Base-by-base conservation (phyloP, 345 rosid genomes). In the Hibiscus syriacus region DNA sequence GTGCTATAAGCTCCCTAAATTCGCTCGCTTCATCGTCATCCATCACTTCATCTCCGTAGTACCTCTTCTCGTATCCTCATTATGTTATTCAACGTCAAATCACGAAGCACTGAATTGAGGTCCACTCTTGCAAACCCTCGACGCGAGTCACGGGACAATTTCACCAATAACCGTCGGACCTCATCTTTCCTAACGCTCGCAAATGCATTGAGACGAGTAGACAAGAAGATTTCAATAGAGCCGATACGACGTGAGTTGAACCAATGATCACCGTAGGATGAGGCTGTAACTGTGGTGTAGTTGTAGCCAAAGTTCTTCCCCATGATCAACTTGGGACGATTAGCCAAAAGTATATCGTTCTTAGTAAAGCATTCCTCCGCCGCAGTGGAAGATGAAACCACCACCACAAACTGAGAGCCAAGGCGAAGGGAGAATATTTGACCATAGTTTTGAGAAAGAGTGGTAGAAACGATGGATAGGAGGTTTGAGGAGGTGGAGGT, bases 1-100 rank as follows among this genome's bases (percentile, higher is more conserved):
- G 80, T 0, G 27, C 67, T 2, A 80, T 71, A 0, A 83, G 66
- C 62, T 73, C 69, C 67, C 77, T 72, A 26, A 81, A 64, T 30
- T 53, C 13, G 63, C 69, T 76, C 13, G 85, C 82, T 27, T 78
- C 86, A 27, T 74, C 81, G 45, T 79, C 70, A 17, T 76, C 74
- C 2, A 32, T 72, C 13, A 0, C 41, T 38, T 38, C 41, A 38
- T 38, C 41, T 38, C 41, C 41, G 41, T 38, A 38, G 41, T 63
- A 63, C 53, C 67, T 12, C 45, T 59, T 59, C 46, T 46, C 64
- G 2, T 46, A 59, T 59, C 46, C 67, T 63, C n/a, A 63, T 23
- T 16, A 43, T 63, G 7, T 63, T 63, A 26, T 63, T 63, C 2
- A 63, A 63, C 13, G 53, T 43, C 53, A 63, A 6, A 10, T 63